These are phyloP conservation scores for Mucuna pruriens DNA, from an alignment of 306 rosid genomes.

Conservation along the genomic window DNA sequence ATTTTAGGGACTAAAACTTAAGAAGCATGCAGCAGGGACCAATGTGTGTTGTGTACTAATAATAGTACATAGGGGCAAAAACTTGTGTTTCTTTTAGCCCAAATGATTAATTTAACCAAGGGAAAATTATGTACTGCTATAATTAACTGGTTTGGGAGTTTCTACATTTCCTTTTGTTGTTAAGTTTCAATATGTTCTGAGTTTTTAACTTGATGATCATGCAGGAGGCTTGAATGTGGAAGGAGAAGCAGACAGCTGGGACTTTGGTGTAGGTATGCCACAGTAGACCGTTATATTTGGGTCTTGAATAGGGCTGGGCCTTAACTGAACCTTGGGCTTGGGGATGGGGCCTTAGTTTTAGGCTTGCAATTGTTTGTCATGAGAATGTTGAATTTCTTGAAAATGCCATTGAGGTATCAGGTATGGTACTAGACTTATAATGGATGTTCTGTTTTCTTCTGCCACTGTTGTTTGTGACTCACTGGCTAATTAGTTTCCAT, in stretches of 20 bases:
- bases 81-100: no score
- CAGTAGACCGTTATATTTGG: background rate
- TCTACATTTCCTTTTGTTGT: background rate
- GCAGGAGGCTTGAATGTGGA: slow-evolving; percentile 93
- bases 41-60: no score
- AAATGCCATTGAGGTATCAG: slow-evolving; percentile 1
- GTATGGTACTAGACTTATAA: background rate
- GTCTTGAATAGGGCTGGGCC: background rate
- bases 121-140: background rate
- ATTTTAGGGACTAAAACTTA: no score
- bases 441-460: background rate
- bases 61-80: no score
- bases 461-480: background rate
- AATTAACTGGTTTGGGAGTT: background rate
- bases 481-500: background rate
- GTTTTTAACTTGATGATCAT: slow-evolving; percentile 21
- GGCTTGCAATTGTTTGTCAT: background rate
- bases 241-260: slow-evolving; percentile 99
- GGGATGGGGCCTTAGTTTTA: slow-evolving; percentile 5
- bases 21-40: no score
- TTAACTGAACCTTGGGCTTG: background rate
- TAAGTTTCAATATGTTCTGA: background rate
- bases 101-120: background rate
- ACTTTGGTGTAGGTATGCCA: slow-evolving; percentile 85
- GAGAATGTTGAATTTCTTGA: slow-evolving; percentile 3